These are phyloP conservation scores for Ramaria rubella DNA, from an alignment of 768 basidiomycete species.

Conservation along the genomic window DNA sequence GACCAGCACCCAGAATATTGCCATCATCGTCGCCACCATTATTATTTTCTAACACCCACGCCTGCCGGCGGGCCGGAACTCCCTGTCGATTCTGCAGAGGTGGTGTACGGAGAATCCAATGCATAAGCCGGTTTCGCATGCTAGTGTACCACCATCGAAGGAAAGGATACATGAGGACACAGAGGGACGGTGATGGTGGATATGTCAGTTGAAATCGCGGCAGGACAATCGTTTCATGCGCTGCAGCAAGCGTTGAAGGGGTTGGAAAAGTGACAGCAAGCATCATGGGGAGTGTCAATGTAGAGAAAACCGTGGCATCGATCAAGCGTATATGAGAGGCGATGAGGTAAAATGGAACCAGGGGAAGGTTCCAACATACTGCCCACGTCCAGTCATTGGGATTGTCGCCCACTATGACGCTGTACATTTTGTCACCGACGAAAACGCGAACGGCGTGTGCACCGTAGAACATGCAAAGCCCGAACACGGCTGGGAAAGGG, in stretches of 20 bases:
- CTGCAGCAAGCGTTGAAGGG: neutral
- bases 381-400: constrained; percentile 70
- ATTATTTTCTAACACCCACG: constrained; percentile 1
- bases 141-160: constrained; percentile 9
- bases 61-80: neutral
- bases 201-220: neutral
- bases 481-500: constrained; percentile 35
- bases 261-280: constrained; percentile 25
- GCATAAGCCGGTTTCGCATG: neutral
- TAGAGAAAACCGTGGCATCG: constrained; percentile 21
- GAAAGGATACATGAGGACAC: neutral
- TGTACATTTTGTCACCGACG: constrained; percentile 62
- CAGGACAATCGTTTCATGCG: neutral
- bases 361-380: constrained; percentile 66
- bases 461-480: constrained; percentile 59
- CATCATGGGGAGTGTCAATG: constrained; percentile 27
- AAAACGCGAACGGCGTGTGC: constrained; percentile 65
- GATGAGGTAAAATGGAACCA: constrained; percentile 63
- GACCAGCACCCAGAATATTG: constrained; percentile 10
- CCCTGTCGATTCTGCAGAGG: neutral
- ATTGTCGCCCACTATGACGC: constrained; percentile 59
- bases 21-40: neutral
- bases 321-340: constrained; percentile 38
- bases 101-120: constrained; percentile 1
- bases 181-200: constrained; percentile 6